Conservation (phyloP, 495 filamentous ascomycete genomes). For the Aspergillus bridgeri region DNA sequence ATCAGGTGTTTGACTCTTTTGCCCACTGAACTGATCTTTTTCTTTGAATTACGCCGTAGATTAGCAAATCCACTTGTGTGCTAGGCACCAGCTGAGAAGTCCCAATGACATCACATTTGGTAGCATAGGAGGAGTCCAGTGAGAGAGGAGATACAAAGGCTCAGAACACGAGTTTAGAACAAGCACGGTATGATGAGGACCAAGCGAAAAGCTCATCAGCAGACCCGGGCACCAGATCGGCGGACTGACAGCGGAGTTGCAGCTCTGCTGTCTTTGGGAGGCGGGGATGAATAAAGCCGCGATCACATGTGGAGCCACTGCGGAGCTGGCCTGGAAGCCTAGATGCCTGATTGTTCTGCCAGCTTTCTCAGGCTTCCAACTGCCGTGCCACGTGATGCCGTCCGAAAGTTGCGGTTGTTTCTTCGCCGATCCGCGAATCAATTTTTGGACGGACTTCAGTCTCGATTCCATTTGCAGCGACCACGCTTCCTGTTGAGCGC, state of each 20-base stretch:
- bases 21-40: too few relatives aligned
- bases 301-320: slow-evolving; percentile 18
- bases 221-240: slow-evolving; percentile 14
- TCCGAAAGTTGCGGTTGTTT: slow-evolving; percentile 14
- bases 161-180: background rate
- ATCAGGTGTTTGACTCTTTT: slow-evolving; percentile 29
- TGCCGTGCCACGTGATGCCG: slow-evolving; percentile 14
- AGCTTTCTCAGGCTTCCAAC: slow-evolving; percentile 9
- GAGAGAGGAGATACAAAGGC: background rate
- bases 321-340: background rate
- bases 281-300: slow-evolving; percentile 12
- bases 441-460: slow-evolving; percentile 31
- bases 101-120: slow-evolving; percentile 25
- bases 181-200: background rate
- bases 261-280: background rate
- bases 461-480: slow-evolving; percentile 14
- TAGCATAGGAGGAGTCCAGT: background rate
- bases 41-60: slow-evolving; percentile 1
- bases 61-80: background rate
- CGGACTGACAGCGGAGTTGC: slow-evolving; percentile 6
- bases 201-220: slow-evolving; percentile 3
- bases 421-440: slow-evolving; percentile 28
- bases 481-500: slow-evolving; percentile 18
- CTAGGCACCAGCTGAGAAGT: slow-evolving; percentile 20
- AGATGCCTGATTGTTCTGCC: slow-evolving; percentile 7